Percentiles rank a stretch among this genome's conserved stretches.
These are phyloP conservation scores for Coleophoma crateriformis DNA, from an alignment of 2,329 filamentous ascomycete genomes.

Conservation along the genomic window DNA sequence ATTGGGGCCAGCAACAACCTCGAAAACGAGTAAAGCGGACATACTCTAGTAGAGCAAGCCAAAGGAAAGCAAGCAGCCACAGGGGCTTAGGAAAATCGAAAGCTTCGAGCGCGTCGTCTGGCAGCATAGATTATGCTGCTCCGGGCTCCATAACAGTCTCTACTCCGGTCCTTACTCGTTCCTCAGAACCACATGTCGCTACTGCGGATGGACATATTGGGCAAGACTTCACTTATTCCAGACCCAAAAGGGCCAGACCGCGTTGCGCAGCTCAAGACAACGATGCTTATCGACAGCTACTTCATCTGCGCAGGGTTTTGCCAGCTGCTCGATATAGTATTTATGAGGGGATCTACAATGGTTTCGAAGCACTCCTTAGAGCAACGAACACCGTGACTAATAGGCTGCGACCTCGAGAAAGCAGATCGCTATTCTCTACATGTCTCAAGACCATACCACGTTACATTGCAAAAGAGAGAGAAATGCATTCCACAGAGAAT, in stretches of 20 bases:
- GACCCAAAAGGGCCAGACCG: not conserved
- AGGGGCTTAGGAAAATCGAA: too few relatives aligned
- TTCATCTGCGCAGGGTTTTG: slow-evolving; percentile 25
- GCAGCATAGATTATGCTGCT: too few relatives aligned
- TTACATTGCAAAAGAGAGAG: slow-evolving; percentile 40
- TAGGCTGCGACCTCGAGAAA: slow-evolving; percentile 15
- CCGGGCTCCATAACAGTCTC: too few relatives aligned
- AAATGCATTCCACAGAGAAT: slow-evolving; percentile 31
- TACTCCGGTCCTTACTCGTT: too few relatives aligned
- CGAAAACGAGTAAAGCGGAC: slow-evolving; percentile 22
- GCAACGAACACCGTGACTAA: slow-evolving; percentile 27
- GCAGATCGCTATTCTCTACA: slow-evolving; percentile 41
- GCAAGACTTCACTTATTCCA: too few relatives aligned
- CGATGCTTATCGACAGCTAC: slow-evolving; percentile 10
- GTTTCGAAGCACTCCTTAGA: slow-evolving; percentile 37
- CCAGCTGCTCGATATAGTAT: slow-evolving; percentile 27
- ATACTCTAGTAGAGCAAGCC: slow-evolving; percentile 15
- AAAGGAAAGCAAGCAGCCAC: too few relatives aligned
- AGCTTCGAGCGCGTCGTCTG: too few relatives aligned
- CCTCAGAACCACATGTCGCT: too few relatives aligned
- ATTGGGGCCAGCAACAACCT: slow-evolving; percentile 13
- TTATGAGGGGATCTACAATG: slow-evolving; percentile 39
- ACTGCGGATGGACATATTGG: too few relatives aligned
- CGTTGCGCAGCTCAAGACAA: slow-evolving; percentile 5
- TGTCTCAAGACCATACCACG: slow-evolving; percentile 42